Conservation (phyloP, 768 basidiomycete genomes). For the Bullera alba region DNA sequence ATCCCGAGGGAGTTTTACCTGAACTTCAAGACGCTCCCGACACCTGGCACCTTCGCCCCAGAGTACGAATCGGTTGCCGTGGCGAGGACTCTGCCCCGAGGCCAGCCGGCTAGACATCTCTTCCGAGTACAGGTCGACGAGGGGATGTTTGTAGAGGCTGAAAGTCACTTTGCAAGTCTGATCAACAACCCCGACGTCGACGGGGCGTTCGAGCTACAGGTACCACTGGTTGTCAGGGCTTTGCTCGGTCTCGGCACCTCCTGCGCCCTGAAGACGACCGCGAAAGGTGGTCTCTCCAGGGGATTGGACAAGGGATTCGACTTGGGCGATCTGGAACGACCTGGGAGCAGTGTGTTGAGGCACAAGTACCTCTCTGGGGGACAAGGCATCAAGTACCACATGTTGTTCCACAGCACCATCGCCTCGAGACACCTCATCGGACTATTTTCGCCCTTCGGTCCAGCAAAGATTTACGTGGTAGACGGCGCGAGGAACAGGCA, state of each 20-base stretch:
- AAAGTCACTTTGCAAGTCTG: conserved; percentile 85
- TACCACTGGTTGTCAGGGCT: conserved; percentile 74
- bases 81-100: conserved; percentile 69
- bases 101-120: conserved; percentile 66
- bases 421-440: conserved; percentile 78
- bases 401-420: conserved; percentile 77
- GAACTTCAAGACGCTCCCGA: conserved; percentile 67
- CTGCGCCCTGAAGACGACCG: conserved; percentile 61
- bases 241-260: conserved; percentile 76
- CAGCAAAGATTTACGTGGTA: conserved; percentile 74
- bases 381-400: conserved; percentile 63
- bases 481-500: conserved; percentile 84
- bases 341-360: conserved; percentile 55
- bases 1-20: conserved; percentile 90
- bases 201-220: conserved; percentile 86
- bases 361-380: conserved; percentile 70
- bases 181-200: conserved; percentile 92
- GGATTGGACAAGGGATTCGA: conserved; percentile 79
- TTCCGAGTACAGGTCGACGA: conserved; percentile 79
- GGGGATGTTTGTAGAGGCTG: conserved; percentile 70
- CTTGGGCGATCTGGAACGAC: conserved; percentile 67
- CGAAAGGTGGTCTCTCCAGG: conserved; percentile 63
- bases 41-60: conserved; percentile 61
- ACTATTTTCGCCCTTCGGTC: conserved; percentile 67
- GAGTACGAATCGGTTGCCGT: conserved; percentile 70